Percentiles rank a stretch among this genome's conserved stretches.
phyloP scores from a whole-genome alignment of 805 yeast species.

The Kregervanrija pseudodelftensis region DNA sequence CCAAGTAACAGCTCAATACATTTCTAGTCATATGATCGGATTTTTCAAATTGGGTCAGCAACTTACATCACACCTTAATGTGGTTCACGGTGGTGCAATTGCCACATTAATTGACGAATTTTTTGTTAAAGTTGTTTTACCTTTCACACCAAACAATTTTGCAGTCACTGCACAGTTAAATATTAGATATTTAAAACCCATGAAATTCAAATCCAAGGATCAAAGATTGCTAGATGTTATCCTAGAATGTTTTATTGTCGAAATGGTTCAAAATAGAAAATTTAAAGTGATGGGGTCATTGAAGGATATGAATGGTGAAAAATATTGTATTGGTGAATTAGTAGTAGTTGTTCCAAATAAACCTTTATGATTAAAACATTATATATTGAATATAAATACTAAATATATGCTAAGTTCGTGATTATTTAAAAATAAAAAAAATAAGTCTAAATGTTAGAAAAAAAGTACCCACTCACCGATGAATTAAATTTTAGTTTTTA shows the following conservation, averaged over 20 bases:
- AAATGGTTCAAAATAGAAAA: conserved; percentile 9
- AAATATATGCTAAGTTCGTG: too few relatives aligned
- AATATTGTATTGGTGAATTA: conserved; percentile 19
- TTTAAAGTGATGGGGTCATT: conserved; percentile 18
- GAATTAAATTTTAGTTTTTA: too few relatives aligned
- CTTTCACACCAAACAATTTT: conserved; percentile 33
- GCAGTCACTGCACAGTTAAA: conserved; percentile 46
- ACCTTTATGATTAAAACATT: background rate
- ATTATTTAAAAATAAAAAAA: too few relatives aligned
- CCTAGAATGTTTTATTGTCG: conserved; percentile 18
- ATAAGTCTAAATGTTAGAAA: too few relatives aligned
- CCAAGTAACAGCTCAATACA: background rate
- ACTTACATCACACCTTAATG: conserved; percentile 41
- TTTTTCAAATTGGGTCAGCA: conserved; percentile 40
- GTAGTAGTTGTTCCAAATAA: conserved; percentile 20
- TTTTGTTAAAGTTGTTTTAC: conserved; percentile 43
- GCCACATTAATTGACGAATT: conserved; percentile 49
- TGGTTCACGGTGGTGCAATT: conserved; percentile 48
- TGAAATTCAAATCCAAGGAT: conserved; percentile 10
- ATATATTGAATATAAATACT: too few relatives aligned
- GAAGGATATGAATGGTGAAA: conserved; percentile 10
- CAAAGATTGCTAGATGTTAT: conserved; percentile 11
- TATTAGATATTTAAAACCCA: conserved; percentile 32
- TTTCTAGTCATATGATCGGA: conserved; percentile 35
- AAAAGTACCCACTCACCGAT: too few relatives aligned